Conservation (phyloP, 163 green algal species). For the Prototheca stagnorum region DNA sequence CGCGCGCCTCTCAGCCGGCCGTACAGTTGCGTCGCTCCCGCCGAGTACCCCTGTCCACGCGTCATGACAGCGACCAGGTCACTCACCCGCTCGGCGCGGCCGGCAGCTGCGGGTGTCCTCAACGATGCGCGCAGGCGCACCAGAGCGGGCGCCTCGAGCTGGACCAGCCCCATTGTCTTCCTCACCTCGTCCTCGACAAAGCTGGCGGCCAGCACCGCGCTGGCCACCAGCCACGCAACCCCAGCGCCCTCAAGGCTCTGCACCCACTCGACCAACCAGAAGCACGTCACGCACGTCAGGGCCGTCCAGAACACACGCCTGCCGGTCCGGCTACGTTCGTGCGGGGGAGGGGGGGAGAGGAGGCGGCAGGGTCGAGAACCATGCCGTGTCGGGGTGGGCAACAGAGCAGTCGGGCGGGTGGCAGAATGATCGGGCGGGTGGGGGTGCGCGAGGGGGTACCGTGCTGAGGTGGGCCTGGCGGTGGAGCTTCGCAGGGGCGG, state of each 20-base stretch:
- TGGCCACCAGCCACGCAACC: constrained; percentile 21
- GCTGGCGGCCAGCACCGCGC: constrained; percentile 20
- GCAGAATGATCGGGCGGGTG: too few relatives aligned
- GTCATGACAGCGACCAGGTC: constrained; percentile 25
- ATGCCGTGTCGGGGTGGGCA: background rate
- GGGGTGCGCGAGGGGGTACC: too few relatives aligned
- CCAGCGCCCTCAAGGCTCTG: constrained; percentile 17
- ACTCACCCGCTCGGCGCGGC: constrained; percentile 26
- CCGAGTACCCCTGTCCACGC: constrained; percentile 24
- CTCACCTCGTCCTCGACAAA: constrained; percentile 26
- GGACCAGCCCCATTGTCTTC: constrained; percentile 13
- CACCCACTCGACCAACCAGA: constrained; percentile 15
- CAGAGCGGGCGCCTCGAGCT: constrained; percentile 16
- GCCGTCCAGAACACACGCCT: constrained; percentile 22
- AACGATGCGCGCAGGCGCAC: constrained; percentile 4
- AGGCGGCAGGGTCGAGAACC: background rate
- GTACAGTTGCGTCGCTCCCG: constrained; percentile 21
- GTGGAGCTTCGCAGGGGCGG: too few relatives aligned
- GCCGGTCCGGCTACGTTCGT: constrained; percentile 14
- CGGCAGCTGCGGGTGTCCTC: constrained; percentile 24
- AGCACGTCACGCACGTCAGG: constrained; percentile 10
- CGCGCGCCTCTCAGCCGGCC: constrained; percentile 12
- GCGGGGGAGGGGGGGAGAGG: background rate
- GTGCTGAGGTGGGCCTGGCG: too few relatives aligned
- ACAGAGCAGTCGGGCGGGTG: too few relatives aligned